Evolutionary conservation across 2,329 filamentous ascomycete species (phyloP).

Genomic region (Seiridium cupressi): DNA sequence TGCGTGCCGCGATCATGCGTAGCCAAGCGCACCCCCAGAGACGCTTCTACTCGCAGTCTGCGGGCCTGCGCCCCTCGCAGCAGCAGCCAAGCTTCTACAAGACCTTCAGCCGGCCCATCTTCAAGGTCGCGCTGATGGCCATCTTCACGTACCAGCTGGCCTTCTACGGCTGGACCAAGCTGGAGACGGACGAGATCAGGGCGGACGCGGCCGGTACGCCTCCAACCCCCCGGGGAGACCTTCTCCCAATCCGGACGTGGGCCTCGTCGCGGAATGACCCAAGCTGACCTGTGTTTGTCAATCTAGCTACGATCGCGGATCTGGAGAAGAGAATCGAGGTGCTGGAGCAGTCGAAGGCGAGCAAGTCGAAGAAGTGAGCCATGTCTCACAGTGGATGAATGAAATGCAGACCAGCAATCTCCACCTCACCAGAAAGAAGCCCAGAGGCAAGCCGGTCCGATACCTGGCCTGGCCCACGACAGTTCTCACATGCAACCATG

Average conservation of each 20-base stretch:
- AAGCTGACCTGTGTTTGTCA: not conserved
- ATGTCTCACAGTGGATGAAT: not conserved
- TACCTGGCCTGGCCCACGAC: too few species aligned
- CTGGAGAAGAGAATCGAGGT: slow-evolving; percentile 7
- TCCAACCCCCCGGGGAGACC: not conserved
- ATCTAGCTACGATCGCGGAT: slow-evolving; percentile 7
- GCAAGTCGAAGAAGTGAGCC: slow-evolving; percentile 1
- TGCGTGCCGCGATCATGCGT: not conserved
- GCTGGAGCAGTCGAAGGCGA: not conserved
- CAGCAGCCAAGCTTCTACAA: slow-evolving; percentile 67
- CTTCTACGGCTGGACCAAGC: slow-evolving; percentile 72
- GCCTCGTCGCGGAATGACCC: not conserved
- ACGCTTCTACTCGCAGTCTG: not conserved
- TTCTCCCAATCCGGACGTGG: too few species aligned
- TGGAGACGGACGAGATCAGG: slow-evolving; percentile 70
- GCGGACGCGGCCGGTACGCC: slow-evolving; percentile 54
- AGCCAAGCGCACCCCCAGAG: not conserved
- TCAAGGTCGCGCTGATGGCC: slow-evolving; percentile 72
- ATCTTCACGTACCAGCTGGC: slow-evolving; percentile 76
- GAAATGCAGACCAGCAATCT: not conserved
- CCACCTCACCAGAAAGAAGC: too few species aligned
- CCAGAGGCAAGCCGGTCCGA: too few species aligned
- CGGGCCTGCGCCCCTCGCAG: not conserved
- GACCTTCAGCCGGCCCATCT: slow-evolving; percentile 69
- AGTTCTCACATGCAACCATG: too few species aligned